Conservation (phyloP, 768 basidiomycete genomes). For the Hydnomerulius pinastri region DNA sequence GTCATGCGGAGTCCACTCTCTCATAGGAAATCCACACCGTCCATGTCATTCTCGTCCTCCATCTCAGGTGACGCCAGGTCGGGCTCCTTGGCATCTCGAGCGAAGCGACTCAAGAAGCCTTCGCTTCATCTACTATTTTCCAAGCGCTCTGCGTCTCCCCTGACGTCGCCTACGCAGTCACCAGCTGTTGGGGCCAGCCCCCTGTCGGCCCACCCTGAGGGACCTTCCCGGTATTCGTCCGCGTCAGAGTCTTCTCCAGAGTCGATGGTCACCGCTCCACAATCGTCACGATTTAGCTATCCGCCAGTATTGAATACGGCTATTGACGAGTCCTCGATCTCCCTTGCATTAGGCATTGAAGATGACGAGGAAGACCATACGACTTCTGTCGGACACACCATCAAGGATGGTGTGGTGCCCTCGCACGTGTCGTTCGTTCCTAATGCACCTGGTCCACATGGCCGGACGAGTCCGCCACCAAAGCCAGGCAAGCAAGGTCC, state of each 20-base stretch:
- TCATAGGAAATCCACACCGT: conserved; percentile 39
- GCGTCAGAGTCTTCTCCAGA: conserved; percentile 36
- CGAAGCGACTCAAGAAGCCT: conserved; percentile 58
- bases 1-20: conserved; percentile 31
- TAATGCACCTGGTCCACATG: conserved; percentile 2
- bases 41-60: conserved; percentile 34
- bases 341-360: conserved; percentile 32
- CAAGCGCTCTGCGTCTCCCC: conserved; percentile 58
- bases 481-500: conserved; percentile 20
- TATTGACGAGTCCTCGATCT: conserved; percentile 58
- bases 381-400: conserved; percentile 12
- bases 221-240: conserved; percentile 25
- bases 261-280: conserved; percentile 61
- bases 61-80: conserved; percentile 35
- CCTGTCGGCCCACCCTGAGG: conserved; percentile 15
- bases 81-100: conserved; percentile 35
- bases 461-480: conserved; percentile 31
- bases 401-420: conserved; percentile 7
- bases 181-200: conserved; percentile 17
- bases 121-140: conserved; percentile 70
- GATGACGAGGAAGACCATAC: conserved; percentile 26
- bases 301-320: conserved; percentile 63
- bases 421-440: conserved; percentile 23
- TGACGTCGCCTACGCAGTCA: conserved; percentile 35
- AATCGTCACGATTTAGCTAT: conserved; percentile 46